Percentiles rank a stretch among this genome's conserved stretches.
These are phyloP conservation scores for Salisapilia sapeloensis DNA, from an alignment of 352 stramenopile genomes.

Conservation along the genomic window DNA sequence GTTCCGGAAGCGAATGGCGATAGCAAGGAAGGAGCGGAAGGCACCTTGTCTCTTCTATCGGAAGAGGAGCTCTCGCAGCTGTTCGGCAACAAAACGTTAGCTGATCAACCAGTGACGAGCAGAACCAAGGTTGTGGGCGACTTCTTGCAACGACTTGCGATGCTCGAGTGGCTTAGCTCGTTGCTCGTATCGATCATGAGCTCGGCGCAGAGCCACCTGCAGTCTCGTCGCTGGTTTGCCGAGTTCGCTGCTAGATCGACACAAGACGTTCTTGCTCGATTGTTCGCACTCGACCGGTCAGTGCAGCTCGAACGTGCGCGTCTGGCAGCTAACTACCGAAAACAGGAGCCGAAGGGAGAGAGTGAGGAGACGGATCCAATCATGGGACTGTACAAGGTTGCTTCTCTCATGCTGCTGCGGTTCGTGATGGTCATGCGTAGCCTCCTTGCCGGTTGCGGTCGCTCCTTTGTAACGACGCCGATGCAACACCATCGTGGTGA, in stretches of 20 bases:
- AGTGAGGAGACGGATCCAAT: conserved; percentile 1
- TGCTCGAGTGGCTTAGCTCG: conserved; percentile 64
- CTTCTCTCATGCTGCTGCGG: conserved; percentile 54
- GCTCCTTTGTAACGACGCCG: conserved; percentile 40
- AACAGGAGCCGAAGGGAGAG: conserved; percentile 4
- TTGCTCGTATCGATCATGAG: conserved; percentile 66
- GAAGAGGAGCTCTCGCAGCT: conserved; percentile 37
- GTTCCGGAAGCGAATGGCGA: conserved; percentile 19
- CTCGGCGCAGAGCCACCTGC: conserved; percentile 43
- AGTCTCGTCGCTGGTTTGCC: conserved; percentile 61
- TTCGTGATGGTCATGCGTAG: conserved; percentile 58
- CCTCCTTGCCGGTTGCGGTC: conserved; percentile 41
- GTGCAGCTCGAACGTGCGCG: conserved; percentile 60
- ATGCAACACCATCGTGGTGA: conserved; percentile 50
- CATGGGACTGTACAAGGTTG: conserved; percentile 60
- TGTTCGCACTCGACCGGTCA: conserved; percentile 53
- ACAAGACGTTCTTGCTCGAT: conserved; percentile 28
- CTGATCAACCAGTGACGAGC: not conserved
- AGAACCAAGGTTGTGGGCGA: conserved; percentile 22
- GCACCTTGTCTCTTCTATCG: conserved; percentile 35
- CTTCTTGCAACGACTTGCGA: conserved; percentile 47
- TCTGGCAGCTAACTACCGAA: conserved; percentile 33
- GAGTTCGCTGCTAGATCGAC: conserved; percentile 45
- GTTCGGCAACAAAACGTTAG: conserved; percentile 5
- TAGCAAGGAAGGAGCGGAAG: conserved; percentile 29